Percentiles rank a stretch among this genome's conserved stretches.
These are phyloP conservation scores for Capsicum baccatum DNA, from an alignment of 257 asterid species.

Conservation along the genomic window DNA sequence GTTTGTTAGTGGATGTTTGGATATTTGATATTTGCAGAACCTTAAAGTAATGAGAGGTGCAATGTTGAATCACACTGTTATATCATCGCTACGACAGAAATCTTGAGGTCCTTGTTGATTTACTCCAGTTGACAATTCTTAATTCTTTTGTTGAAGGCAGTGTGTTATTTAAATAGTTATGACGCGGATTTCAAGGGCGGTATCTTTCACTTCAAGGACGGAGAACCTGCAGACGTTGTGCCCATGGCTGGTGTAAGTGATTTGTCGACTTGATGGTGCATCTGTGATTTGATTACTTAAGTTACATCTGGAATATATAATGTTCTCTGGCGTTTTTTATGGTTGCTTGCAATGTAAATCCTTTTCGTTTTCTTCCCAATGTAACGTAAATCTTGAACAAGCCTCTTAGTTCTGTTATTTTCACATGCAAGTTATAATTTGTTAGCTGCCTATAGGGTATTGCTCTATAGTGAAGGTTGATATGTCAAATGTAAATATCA, in stretches of 20 bases:
- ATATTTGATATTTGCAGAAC: background rate
- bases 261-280: background rate
- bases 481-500: background rate
- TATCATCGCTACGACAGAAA: background rate
- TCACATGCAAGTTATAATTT: constrained; percentile 6
- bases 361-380: background rate
- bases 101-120: background rate
- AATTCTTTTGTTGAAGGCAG: constrained; percentile 61
- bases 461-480: background rate
- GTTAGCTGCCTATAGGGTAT: background rate
- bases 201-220: constrained; percentile 86
- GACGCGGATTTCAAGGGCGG: constrained; percentile 79
- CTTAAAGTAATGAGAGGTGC: background rate
- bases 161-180: constrained; percentile 78
- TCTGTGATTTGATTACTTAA: background rate
- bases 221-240: constrained; percentile 71
- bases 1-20: background rate
- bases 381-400: background rate
- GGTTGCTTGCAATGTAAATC: background rate
- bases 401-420: background rate
- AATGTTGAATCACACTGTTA: background rate
- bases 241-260: constrained; percentile 85
- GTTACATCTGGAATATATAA: background rate
- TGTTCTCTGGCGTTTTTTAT: background rate
- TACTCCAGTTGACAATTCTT: constrained; percentile 36